Evolutionary conservation across 148 eudicot genomes (phyloP).

Genomic region (Nyssa sinensis): DNA sequence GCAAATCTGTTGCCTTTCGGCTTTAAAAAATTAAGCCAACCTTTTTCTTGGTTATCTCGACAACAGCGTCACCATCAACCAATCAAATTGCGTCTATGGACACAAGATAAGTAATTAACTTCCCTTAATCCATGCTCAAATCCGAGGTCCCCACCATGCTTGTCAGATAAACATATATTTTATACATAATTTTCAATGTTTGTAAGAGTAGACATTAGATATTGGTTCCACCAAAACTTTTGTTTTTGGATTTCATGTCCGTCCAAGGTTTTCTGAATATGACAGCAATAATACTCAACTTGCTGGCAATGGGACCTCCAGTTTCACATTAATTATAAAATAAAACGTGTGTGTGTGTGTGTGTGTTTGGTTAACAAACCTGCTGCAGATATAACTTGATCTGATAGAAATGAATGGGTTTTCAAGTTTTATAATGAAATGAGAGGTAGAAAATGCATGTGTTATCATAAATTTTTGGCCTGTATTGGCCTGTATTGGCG

Average conservation of each 20-base stretch:
- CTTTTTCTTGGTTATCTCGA: constrained; percentile 38
- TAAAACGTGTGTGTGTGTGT: background rate
- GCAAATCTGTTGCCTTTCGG: constrained; percentile 20
- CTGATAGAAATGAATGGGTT: background rate
- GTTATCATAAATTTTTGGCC: background rate
- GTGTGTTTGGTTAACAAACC: too few relatives aligned
- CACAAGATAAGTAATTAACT: constrained; percentile 18
- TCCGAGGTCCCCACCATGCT: constrained; percentile 43
- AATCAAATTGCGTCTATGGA: constrained; percentile 45
- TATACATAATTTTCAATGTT: background rate
- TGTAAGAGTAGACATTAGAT: constrained; percentile 6
- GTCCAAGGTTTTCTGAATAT: constrained; percentile 24
- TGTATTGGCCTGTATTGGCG: background rate
- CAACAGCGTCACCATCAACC: constrained; percentile 31
- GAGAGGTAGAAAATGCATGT: background rate
- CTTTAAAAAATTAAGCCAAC: constrained; percentile 11
- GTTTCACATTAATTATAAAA: constrained; percentile 11
- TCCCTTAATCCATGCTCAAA: constrained; percentile 21
- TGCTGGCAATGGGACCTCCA: background rate
- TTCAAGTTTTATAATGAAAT: background rate
- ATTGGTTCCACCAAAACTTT: constrained; percentile 29
- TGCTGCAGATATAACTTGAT: background rate
- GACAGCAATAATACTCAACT: too few relatives aligned
- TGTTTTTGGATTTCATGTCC: constrained; percentile 20
- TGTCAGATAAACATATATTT: constrained; percentile 19